Percentiles rank a stretch among this genome's conserved stretches.
phyloP scores from a whole-genome alignment of 345 rosid species.

The Ailanthus altissimus region DNA sequence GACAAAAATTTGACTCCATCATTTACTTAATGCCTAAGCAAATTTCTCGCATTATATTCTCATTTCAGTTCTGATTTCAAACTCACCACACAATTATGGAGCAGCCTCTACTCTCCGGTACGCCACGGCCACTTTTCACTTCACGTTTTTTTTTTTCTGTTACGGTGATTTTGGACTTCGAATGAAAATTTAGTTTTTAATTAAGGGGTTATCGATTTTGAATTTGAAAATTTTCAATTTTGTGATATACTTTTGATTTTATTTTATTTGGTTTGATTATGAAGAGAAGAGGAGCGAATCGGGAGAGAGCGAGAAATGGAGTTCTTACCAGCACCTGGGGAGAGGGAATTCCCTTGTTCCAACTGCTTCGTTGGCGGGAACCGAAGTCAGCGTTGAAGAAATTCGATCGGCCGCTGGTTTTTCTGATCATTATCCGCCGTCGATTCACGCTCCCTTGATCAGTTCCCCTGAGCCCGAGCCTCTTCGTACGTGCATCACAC shows the following conservation, averaged over 20 bases:
- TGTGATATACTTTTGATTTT: neutral
- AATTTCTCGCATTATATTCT: neutral
- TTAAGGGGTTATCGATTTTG: too few relatives aligned
- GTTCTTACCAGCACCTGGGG: constrained; percentile 76
- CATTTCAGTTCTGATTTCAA: neutral
- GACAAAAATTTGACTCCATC: constrained; percentile 6
- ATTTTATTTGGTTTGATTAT: neutral
- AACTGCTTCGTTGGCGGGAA: constrained; percentile 62
- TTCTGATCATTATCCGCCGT: constrained; percentile 64
- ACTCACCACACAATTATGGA: constrained; percentile 41
- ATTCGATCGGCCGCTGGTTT: constrained; percentile 70
- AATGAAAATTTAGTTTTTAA: too few relatives aligned
- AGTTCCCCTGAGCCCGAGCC: constrained; percentile 67
- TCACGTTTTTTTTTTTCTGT: neutral
- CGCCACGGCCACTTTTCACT: too few relatives aligned
- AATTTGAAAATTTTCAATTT: neutral
- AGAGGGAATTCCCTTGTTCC: constrained; percentile 66
- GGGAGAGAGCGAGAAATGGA: constrained; percentile 55
- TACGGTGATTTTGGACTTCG: too few relatives aligned
- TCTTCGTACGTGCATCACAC: constrained; percentile 35
- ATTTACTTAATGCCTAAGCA: constrained; percentile 29
- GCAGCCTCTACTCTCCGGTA: constrained; percentile 74
- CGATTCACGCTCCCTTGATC: constrained; percentile 71
- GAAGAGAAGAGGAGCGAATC: constrained; percentile 47
- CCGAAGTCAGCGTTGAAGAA: constrained; percentile 83